A percentile compares a stretch with the other conserved stretches of the same genome.
Evolutionary conservation across 1,284 basidiomycete species (phyloP).

Genomic region (Rhodofomes roseus): DNA sequence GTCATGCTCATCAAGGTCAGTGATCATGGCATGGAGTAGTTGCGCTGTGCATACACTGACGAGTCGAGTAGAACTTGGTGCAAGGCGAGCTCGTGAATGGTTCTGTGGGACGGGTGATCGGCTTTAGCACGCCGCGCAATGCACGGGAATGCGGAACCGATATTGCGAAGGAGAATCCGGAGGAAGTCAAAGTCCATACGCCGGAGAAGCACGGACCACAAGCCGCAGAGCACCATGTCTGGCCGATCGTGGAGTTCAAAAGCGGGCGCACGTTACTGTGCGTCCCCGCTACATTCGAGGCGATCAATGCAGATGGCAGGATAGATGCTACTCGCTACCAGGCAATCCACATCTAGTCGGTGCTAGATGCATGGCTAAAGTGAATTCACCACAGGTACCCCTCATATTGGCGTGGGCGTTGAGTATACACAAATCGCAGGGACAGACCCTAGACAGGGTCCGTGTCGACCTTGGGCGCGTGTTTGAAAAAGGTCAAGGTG

Average conservation of each 20-base stretch:
- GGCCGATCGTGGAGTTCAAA: conserved; percentile 58
- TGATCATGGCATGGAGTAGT: background rate
- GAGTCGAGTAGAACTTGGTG: background rate
- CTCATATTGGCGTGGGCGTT: conserved; percentile 80
- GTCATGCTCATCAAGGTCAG: conserved; percentile 76
- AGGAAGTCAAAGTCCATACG: background rate
- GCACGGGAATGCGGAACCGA: background rate
- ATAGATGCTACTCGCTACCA: conserved; percentile 53
- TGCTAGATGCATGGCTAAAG: background rate
- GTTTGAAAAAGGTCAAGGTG: conserved; percentile 83
- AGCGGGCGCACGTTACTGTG: conserved; percentile 42
- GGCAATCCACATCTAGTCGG: conserved; percentile 25
- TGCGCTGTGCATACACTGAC: too few relatives aligned
- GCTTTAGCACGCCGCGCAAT: background rate
- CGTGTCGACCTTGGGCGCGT: conserved; percentile 61
- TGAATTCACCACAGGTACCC: conserved; percentile 47
- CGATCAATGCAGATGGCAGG: conserved; percentile 48
- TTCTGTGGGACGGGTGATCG: background rate
- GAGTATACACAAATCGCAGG: conserved; percentile 86
- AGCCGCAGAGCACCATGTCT: conserved; percentile 22
- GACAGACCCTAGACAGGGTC: conserved; percentile 78
- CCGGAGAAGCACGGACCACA: background rate
- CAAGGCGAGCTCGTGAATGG: background rate
- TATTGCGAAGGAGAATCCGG: background rate
- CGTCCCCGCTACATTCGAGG: conserved; percentile 56